phyloP scores from a whole-genome alignment of 2,329 filamentous ascomycete species.

The Septoria linicola region DNA sequence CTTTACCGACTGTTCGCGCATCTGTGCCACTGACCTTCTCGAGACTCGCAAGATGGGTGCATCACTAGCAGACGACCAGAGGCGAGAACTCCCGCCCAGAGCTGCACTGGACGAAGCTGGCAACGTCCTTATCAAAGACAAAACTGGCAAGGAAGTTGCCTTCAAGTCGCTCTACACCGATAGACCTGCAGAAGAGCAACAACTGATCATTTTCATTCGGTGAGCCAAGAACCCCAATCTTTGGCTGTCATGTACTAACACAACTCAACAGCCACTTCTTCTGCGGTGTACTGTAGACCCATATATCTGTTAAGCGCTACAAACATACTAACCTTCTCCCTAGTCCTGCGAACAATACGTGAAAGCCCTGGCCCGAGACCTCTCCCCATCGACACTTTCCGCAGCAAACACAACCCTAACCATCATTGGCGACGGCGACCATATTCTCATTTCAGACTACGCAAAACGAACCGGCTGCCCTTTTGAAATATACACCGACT shows the following conservation, averaged over 20 bases:
- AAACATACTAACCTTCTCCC: neutral
- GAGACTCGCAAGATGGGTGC: conserved; percentile 16
- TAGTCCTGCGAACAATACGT: conserved; percentile 40
- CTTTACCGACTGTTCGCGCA: no score
- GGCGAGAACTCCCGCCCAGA: conserved; percentile 21
- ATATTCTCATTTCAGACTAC: conserved; percentile 35
- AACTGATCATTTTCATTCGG: conserved; percentile 42
- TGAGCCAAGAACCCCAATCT: no score
- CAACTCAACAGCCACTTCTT: conserved; percentile 46
- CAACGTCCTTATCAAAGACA: conserved; percentile 30
- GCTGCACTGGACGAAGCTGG: conserved; percentile 26
- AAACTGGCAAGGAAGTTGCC: conserved; percentile 28
- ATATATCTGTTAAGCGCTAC: neutral
- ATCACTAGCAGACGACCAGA: conserved; percentile 14
- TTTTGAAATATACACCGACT: conserved; percentile 38
- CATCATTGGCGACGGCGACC: conserved; percentile 40
- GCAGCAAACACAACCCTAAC: conserved; percentile 30
- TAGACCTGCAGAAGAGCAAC: conserved; percentile 22
- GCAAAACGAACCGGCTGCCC: conserved; percentile 32
- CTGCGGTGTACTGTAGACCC: conserved; percentile 37
- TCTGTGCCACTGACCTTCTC: neutral
- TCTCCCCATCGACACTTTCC: conserved; percentile 28
- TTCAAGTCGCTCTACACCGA: conserved; percentile 33
- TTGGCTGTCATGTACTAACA: no score
- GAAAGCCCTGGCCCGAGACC: conserved; percentile 29